A percentile compares a stretch with the other conserved stretches of the same genome.
These are phyloP conservation scores for Pontederia paniculata DNA, from an alignment of 176 grass and related monocot species.

Conservation along the genomic window DNA sequence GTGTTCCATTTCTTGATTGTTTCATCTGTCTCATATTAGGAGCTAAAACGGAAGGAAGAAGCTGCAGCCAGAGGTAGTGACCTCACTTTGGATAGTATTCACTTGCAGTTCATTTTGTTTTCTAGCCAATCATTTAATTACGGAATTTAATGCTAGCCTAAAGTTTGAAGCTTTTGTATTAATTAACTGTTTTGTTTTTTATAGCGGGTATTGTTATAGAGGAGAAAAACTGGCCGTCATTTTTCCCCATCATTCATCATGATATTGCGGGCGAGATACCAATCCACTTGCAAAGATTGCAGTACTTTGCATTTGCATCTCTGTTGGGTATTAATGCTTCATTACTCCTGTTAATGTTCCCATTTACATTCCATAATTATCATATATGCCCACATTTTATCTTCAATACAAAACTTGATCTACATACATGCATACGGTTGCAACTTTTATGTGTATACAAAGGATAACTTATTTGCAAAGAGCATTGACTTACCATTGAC, in stretches of 20 bases:
- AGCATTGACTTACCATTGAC: no score
- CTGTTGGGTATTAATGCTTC: slow-evolving; percentile 48
- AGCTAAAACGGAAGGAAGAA: slow-evolving; percentile 81
- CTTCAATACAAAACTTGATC: no score
- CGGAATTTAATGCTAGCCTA: no score
- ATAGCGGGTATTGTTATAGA: slow-evolving; percentile 92
- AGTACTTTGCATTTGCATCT: slow-evolving; percentile 87
- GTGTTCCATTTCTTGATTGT: slow-evolving; percentile 2
- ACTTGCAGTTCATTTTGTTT: not conserved
- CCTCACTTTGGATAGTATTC: not conserved
- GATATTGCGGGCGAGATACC: slow-evolving; percentile 96
- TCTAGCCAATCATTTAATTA: not conserved
- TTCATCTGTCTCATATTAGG: slow-evolving; percentile 37
- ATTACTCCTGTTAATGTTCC: no score
- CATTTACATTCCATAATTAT: no score
- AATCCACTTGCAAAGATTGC: slow-evolving; percentile 74
- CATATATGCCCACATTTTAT: no score
- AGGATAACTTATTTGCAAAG: no score
- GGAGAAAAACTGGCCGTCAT: slow-evolving; percentile 98
- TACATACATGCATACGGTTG: no score
- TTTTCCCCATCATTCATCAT: slow-evolving; percentile 93
- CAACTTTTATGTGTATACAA: no score
- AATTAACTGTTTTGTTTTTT: slow-evolving; percentile 23
- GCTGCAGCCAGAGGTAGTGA: slow-evolving; percentile 60
- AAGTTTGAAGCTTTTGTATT: not conserved